Evolutionary conservation across 108 stramenopile species (phyloP).

Genomic region (Nitzschia sp.): DNA sequence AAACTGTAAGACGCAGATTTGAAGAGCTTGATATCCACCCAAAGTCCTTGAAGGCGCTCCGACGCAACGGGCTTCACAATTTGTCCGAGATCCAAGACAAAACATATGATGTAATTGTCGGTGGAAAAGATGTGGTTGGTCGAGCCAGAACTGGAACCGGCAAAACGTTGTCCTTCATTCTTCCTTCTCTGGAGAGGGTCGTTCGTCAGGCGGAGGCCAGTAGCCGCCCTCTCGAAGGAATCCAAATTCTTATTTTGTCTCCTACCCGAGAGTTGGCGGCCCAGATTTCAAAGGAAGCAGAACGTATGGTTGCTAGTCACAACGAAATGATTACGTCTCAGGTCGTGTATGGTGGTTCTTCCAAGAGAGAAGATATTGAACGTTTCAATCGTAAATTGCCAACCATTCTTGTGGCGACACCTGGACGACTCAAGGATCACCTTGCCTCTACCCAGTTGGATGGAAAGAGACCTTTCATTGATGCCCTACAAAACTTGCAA

Average conservation of each 20-base stretch:
- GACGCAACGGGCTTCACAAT: constrained; percentile 34
- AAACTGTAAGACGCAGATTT: constrained; percentile 12
- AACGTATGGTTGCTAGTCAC: constrained; percentile 45
- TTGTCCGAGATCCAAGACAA: constrained; percentile 92
- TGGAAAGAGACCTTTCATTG: constrained; percentile 18
- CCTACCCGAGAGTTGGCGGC: constrained; percentile 93
- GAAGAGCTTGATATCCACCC: constrained; percentile 35
- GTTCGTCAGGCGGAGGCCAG: constrained; percentile 7
- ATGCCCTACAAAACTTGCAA: constrained; percentile 35
- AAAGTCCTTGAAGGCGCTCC: constrained; percentile 30
- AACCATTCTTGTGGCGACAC: constrained; percentile 88
- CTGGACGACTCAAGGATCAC: constrained; percentile 90
- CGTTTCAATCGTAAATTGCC: constrained; percentile 50
- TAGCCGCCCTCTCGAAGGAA: not conserved
- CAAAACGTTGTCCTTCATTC: constrained; percentile 98
- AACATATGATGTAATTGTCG: constrained; percentile 63
- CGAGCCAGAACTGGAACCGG: constrained; percentile 94
- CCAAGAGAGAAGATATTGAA: constrained; percentile 63
- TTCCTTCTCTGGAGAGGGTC: constrained; percentile 77
- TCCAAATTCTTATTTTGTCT: constrained; percentile 76
- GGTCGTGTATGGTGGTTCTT: constrained; percentile 79
- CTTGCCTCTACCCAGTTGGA: constrained; percentile 34
- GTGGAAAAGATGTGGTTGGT: constrained; percentile 77
- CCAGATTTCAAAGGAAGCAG: constrained; percentile 85
- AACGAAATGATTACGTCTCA: constrained; percentile 37